phyloP scores from a whole-genome alignment of 108 stramenopile genomes.

The Bacterosira constricta region DNA sequence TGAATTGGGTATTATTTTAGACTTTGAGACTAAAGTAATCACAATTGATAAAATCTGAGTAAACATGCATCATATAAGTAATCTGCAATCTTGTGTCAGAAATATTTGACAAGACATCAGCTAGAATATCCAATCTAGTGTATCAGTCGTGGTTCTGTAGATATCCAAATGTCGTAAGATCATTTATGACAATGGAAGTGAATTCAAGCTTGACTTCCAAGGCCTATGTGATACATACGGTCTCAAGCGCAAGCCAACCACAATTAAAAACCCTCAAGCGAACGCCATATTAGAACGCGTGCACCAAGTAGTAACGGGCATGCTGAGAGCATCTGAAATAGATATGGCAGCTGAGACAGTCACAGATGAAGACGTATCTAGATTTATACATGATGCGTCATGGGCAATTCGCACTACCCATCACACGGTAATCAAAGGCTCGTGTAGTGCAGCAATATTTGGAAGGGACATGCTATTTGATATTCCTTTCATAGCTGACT shows the following conservation, averaged over 20 bases:
- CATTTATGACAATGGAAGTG: too few relatives aligned
- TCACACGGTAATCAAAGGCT: slow-evolving; percentile 25
- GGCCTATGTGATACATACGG: slow-evolving; percentile 13
- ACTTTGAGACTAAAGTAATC: too few relatives aligned
- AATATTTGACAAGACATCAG: slow-evolving; percentile 18
- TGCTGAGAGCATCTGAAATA: slow-evolving; percentile 15
- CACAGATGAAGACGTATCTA: slow-evolving; percentile 3
- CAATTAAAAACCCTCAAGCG: slow-evolving; percentile 36
- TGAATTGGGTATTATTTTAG: too few relatives aligned
- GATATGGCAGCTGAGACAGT: neutral
- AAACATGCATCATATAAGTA: too few relatives aligned
- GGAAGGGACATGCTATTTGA: too few relatives aligned
- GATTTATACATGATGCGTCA: slow-evolving; percentile 22
- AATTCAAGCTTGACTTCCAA: too few relatives aligned
- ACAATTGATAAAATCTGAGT: too few relatives aligned
- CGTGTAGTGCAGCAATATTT: slow-evolving; percentile 30
- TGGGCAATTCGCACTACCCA: too few relatives aligned
- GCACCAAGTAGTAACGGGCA: slow-evolving; percentile 5
- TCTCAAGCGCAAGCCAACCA: too few relatives aligned
- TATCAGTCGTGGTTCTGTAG: slow-evolving; percentile 41
- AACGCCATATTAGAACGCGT: too few relatives aligned
- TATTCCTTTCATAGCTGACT: too few relatives aligned
- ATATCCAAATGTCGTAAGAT: slow-evolving; percentile 40
- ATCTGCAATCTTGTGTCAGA: too few relatives aligned
- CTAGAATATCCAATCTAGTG: slow-evolving; percentile 2